Base-by-base conservation (phyloP, 2,329 filamentous ascomycete genomes). In the Pestalotiopsis fici region DNA sequence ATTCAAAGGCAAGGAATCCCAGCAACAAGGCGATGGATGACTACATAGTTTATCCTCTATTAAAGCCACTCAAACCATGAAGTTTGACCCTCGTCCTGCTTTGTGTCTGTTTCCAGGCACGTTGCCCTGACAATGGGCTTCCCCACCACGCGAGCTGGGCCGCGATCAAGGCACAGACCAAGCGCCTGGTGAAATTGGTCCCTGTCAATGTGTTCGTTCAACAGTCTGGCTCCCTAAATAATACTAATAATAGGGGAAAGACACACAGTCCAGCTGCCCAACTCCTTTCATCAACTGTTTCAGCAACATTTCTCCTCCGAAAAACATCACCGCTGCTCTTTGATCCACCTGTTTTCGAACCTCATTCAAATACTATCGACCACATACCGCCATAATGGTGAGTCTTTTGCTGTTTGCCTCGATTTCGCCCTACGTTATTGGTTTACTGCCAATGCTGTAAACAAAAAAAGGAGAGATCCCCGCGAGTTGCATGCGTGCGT, bases 101-200 rank as follows among this genome's bases (percentile, higher is more conserved):
- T 27, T 57, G 23, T 31, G 27, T 15, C 21, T 31, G 27, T 54
- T 18, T 18, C 31, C 18, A 37, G 57, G n/a, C 18, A 27, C 67
- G 74, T 77, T 76, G 74, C 75, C 72, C 74, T 72, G 74, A 72
- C 74, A 74, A 76, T 76, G 59, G 27, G 23, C 13, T 23, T 31
- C 37, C 65, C 47, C 62, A 55, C 59, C 23, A 50, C 39, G 27
- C 18, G 31, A 64, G 15, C 43, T 64, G 50, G 62, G 62, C 54
- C 54, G 31, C 65, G 67, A 72, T 73, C 54, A 69, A 72, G 47
- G 65, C 69, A 69, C 71, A 69, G 69, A 68, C 69, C 71, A 71
- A 66, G 70, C 63, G 71, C 67, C 67, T 67, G 21, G 27, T 47
- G 43, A n/a, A 50, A 50, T 50, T 50, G 43, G 43, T 50, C 43